Conservation (phyloP, 129 eudicot genomes). For the Helianthus annuus region DNA sequence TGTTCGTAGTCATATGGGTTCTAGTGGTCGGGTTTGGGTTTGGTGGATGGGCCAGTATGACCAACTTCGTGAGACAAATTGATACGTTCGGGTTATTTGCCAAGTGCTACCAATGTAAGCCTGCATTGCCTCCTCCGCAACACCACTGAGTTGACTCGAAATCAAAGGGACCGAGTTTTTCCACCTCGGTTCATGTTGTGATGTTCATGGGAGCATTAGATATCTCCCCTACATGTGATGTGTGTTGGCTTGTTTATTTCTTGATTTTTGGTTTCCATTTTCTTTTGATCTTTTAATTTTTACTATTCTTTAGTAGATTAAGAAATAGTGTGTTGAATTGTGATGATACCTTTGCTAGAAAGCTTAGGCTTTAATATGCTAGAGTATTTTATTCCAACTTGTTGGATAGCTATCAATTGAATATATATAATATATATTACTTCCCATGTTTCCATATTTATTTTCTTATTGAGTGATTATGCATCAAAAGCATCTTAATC, state of each 20-base stretch:
- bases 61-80: slow-evolving; percentile 65
- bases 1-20: slow-evolving; percentile 75
- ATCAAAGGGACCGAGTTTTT: not conserved
- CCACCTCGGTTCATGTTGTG: slow-evolving; percentile 10
- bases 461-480: not conserved
- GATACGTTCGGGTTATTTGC: slow-evolving; percentile 78
- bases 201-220: slow-evolving; percentile 34
- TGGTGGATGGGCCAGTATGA: slow-evolving; percentile 87
- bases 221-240: slow-evolving; percentile 30
- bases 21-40: slow-evolving; percentile 76
- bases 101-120: slow-evolving; percentile 73
- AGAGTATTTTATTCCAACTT: slow-evolving; percentile 25
- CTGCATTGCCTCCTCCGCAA: slow-evolving; percentile 27
- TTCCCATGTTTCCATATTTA: slow-evolving; percentile 26
- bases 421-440: slow-evolving; percentile 19
- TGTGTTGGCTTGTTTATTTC: slow-evolving; percentile 34
- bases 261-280: slow-evolving; percentile 17
- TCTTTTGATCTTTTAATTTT: not conserved
- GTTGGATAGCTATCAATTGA: slow-evolving; percentile 36
- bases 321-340: slow-evolving; percentile 36
- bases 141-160: slow-evolving; percentile 31
- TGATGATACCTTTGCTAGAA: slow-evolving; percentile 35
- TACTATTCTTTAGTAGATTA: slow-evolving; percentile 16
- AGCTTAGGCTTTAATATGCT: slow-evolving; percentile 27
- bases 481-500: slow-evolving; percentile 1